Base-by-base conservation (phyloP, 73 alveolate species). In the Blepharisma stoltei region DNA sequence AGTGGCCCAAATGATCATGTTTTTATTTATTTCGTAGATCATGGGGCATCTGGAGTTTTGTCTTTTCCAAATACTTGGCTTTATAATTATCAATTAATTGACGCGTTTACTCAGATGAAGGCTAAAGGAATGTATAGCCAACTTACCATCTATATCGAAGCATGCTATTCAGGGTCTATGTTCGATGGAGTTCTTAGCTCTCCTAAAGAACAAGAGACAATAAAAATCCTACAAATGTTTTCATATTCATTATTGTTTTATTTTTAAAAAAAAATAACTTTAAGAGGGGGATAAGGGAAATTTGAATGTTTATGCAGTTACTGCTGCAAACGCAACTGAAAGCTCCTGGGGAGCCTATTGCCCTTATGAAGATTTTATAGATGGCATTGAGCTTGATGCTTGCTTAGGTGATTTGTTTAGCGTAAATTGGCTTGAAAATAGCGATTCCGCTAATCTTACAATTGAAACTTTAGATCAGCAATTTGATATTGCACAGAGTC, bases 121-220 rank as follows among this genome's bases (percentile, higher is more conserved):
- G 90, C 79, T 53, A 82, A 87, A 46, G 81, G 88, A 60, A 93
- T 88, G 96, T 97, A 94, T 86, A 88, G 83, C 37, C 81, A 92
- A 85, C 68, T 97, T 88, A 96, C 91, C 23, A 78, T 90, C 87
- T 97, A 95, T 84, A 78, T 97, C 55, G 99, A 97, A 90, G 97
- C 99, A 18, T 97, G 99, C 87, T 97, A 97, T 82, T 80, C 97
- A 60, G 99, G 99, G 37, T 95, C 99, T 45, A 91, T 97, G 98
- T 97, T 97, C 81, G 88, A 65, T 11, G 54, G 54, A 14, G 18
- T 65, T 14, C 54, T 27, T 27, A n/a, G n/a, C n/a, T n/a, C n/a
- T n/a, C n/a, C n/a, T n/a, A n/a, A n/a, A n/a, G n/a, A n/a, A n/a
- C n/a, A n/a, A n/a, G n/a, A n/a, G n/a, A n/a, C n/a, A n/a, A n/a